phyloP scores from a whole-genome alignment of 768 basidiomycete species.

The Podaxis pistillaris region DNA sequence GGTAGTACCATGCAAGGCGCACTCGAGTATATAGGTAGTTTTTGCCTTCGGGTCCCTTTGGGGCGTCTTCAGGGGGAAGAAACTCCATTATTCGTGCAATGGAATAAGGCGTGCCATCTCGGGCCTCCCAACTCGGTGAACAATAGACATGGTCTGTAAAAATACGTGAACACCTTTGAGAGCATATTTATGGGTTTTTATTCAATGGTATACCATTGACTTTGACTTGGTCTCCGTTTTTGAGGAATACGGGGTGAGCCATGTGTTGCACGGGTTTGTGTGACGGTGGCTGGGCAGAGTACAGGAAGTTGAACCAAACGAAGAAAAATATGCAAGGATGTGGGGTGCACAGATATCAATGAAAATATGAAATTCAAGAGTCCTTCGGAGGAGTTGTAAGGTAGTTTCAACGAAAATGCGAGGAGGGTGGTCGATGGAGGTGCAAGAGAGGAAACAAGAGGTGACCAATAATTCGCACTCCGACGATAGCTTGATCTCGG shows the following conservation, averaged over 20 bases:
- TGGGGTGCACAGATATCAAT: slow-evolving; percentile 20
- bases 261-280: slow-evolving; percentile 26
- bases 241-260: slow-evolving; percentile 61
- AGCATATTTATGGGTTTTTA: slow-evolving; percentile 17
- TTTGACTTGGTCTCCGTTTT: slow-evolving; percentile 83
- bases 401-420: slow-evolving; percentile 22
- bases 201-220: slow-evolving; percentile 66
- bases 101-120: slow-evolving; percentile 94
- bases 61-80: slow-evolving; percentile 72
- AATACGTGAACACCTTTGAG: slow-evolving; percentile 27
- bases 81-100: slow-evolving; percentile 98
- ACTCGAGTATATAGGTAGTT: slow-evolving; percentile 78
- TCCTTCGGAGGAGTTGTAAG: slow-evolving; percentile 14
- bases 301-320: slow-evolving; percentile 29
- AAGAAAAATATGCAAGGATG: slow-evolving; percentile 20
- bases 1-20: slow-evolving; percentile 94
- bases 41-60: slow-evolving; percentile 64
- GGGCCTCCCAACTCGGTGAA: slow-evolving; percentile 87
- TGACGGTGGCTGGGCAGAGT: slow-evolving; percentile 24
- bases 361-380: slow-evolving; percentile 23
- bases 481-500: slow-evolving; percentile 27
- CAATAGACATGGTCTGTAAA: slow-evolving; percentile 94
- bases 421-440: slow-evolving; percentile 31
- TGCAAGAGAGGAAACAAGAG: slow-evolving; percentile 40
- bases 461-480: slow-evolving; percentile 38